These are phyloP conservation scores for Batkoa obscura DNA, from an alignment of 371 early-diverging fungal genomes.

Conservation along the genomic window DNA sequence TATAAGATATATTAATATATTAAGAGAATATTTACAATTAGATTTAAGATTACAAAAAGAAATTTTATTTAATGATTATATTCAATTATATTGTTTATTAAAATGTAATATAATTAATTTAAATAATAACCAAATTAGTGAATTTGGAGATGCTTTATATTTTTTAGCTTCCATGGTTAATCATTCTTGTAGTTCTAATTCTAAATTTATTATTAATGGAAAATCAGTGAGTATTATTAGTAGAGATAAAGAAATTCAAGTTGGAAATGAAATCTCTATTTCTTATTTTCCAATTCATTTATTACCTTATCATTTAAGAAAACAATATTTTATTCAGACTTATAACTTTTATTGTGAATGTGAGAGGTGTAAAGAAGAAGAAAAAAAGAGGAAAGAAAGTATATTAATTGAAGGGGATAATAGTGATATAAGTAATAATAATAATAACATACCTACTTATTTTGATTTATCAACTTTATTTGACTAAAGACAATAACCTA, in stretches of 20 bases:
- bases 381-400: not conserved
- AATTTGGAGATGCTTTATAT: not conserved
- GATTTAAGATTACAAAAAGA: too few species aligned
- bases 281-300: not conserved
- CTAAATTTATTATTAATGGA: not conserved
- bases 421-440: not conserved
- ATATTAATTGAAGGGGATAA: not conserved
- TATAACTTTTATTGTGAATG: not conserved
- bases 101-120: not conserved
- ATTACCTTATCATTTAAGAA: not conserved
- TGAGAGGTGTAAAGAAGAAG: not conserved
- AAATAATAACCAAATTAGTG: not conserved
- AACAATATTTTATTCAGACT: not conserved
- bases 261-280: not conserved
- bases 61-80: too few species aligned
- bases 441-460: not conserved
- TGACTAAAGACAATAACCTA: not conserved
- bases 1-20: too few species aligned
- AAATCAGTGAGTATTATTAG: not conserved
- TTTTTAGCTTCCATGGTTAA: not conserved
- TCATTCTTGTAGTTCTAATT: not conserved
- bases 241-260: not conserved
- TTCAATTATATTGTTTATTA: too few species aligned
- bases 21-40: too few species aligned
- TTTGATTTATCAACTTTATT: not conserved